Evolutionary conservation across 345 rosid genomes (phyloP).

Genomic region (Acer yangbiense): DNA sequence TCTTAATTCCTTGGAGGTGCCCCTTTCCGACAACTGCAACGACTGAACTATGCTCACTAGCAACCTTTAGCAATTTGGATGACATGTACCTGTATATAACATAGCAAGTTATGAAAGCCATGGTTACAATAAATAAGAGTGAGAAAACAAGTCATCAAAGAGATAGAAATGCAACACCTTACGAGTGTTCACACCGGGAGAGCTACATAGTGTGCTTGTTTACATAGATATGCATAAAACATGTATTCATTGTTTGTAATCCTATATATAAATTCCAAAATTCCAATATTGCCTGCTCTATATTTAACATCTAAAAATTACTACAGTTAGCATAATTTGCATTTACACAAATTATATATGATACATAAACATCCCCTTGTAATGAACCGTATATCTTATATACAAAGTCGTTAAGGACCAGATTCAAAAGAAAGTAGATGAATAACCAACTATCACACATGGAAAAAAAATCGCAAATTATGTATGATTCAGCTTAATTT

Average conservation of each 20-base stretch:
- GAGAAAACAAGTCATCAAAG: not conserved
- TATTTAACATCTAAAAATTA: not conserved
- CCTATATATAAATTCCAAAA: not conserved
- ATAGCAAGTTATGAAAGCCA: conserved; percentile 15
- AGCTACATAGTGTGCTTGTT: not conserved
- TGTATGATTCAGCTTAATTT: not conserved
- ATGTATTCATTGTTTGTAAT: not conserved
- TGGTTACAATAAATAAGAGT: not conserved
- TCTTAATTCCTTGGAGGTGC: conserved; percentile 87
- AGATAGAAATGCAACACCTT: not conserved
- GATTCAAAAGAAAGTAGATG: not conserved
- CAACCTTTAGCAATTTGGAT: conserved; percentile 59
- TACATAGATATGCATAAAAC: not conserved
- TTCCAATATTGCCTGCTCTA: not conserved
- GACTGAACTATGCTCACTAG: conserved; percentile 73
- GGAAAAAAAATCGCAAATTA: not conserved
- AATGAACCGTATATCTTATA: not conserved
- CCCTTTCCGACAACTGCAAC: conserved; percentile 99
- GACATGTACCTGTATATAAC: conserved; percentile 79
- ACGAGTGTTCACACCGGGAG: not conserved
- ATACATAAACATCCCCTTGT: not conserved
- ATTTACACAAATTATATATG: not conserved
- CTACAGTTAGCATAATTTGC: not conserved
- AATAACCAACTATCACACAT: not conserved
- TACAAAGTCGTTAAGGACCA: not conserved